Percentiles rank a stretch among this genome's conserved stretches.
Evolutionary conservation across 805 yeast genomes (phyloP).

Genomic region (Jamesozyma lodderae): DNA sequence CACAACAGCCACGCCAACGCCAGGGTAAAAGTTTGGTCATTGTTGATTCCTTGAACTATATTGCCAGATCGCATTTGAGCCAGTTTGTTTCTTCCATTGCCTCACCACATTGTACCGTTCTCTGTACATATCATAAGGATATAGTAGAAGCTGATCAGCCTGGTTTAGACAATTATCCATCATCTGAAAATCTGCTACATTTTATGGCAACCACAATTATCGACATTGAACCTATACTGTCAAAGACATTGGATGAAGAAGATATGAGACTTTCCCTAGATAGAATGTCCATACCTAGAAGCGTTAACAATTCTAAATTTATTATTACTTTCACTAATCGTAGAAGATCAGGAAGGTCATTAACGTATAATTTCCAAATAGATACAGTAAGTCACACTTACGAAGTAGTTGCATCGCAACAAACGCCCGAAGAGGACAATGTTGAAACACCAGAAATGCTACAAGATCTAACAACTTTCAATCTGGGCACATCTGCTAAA

Average conservation of each 20-base stretch:
- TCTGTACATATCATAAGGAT: slow-evolving; percentile 42
- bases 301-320: slow-evolving; percentile 41
- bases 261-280: slow-evolving; percentile 34
- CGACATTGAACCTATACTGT: slow-evolving; percentile 42
- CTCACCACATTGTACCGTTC: slow-evolving; percentile 37
- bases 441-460: slow-evolving; percentile 46
- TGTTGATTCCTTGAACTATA: slow-evolving; percentile 61
- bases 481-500: slow-evolving; percentile 61
- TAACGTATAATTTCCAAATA: slow-evolving; percentile 45
- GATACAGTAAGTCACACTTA: slow-evolving; percentile 41
- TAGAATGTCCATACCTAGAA: slow-evolving; percentile 41
- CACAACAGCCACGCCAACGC: slow-evolving; percentile 8
- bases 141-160: slow-evolving; percentile 30
- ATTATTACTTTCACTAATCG: slow-evolving; percentile 51
- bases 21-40: slow-evolving; percentile 36
- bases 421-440: slow-evolving; percentile 20
- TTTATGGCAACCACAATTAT: slow-evolving; percentile 72
- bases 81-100: slow-evolving; percentile 42
- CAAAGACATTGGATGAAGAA: slow-evolving; percentile 36
- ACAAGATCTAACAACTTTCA: slow-evolving; percentile 78
- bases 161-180: slow-evolving; percentile 40
- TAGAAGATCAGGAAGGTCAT: slow-evolving; percentile 77
- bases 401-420: slow-evolving; percentile 20
- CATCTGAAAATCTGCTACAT: slow-evolving; percentile 40
- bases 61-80: slow-evolving; percentile 39